These are phyloP conservation scores for Fusarium zealandicum DNA, from an alignment of 2,329 filamentous ascomycete species.

Conservation along the genomic window DNA sequence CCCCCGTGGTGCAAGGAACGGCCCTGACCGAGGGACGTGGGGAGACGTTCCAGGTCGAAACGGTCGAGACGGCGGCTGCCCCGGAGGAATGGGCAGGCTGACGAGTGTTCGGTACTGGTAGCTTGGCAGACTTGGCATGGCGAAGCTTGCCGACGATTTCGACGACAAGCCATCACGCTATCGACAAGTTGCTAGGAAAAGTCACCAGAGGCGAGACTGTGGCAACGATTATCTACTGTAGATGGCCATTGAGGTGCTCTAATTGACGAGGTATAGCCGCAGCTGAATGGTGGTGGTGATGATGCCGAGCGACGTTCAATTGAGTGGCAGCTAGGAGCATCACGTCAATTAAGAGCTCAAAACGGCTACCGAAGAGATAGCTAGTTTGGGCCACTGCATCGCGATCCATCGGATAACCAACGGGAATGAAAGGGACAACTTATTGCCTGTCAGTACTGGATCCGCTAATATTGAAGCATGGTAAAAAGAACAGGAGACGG, in stretches of 20 bases:
- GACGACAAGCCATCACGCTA: too few relatives aligned
- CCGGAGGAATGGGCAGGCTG: conserved; percentile 10
- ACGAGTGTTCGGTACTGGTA: conserved; percentile 9
- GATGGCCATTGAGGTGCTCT: not conserved
- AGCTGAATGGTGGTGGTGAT: not conserved
- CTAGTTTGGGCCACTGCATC: too few relatives aligned
- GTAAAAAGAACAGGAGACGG: not conserved
- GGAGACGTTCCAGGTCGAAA: conserved; percentile 14
- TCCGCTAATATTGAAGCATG: not conserved
- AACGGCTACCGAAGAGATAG: too few relatives aligned
- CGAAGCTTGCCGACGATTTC: conserved; percentile 3
- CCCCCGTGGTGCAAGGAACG: conserved; percentile 31
- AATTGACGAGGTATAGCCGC: not conserved
- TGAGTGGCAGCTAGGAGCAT: too few relatives aligned
- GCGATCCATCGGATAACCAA: too few relatives aligned
- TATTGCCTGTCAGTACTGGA: not conserved
- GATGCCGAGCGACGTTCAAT: not conserved
- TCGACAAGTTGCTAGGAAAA: not conserved
- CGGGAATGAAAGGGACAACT: not conserved
- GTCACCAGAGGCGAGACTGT: not conserved
- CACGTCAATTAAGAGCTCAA: too few relatives aligned
- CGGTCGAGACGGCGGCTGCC: conserved; percentile 8
- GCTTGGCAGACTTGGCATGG: conserved; percentile 16
- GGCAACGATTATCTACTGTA: conserved; percentile 2
- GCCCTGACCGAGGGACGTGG: conserved; percentile 4